Conservation (phyloP, 2,329 filamentous ascomycete genomes). For the Hymenoscyphus occultus region DNA sequence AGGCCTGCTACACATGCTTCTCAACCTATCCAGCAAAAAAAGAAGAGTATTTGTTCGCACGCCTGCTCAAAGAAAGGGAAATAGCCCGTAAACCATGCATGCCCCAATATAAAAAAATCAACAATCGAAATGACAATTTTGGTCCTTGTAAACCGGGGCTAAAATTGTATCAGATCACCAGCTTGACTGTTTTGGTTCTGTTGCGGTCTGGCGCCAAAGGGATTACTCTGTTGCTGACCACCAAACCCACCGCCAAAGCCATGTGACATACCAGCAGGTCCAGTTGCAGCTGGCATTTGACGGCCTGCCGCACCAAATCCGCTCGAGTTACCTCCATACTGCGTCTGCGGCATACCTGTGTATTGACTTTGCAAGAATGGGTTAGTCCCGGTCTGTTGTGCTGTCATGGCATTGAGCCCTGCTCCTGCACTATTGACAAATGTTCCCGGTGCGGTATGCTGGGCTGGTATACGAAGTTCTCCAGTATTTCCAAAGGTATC, state of each 20-base stretch:
- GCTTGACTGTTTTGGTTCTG: slow-evolving; percentile 44
- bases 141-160: not conserved
- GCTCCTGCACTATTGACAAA: slow-evolving; percentile 94
- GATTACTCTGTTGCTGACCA: slow-evolving; percentile 43
- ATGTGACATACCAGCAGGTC: slow-evolving; percentile 52
- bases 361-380: slow-evolving; percentile 85
- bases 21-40: slow-evolving; percentile 1
- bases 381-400: slow-evolving; percentile 67
- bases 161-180: slow-evolving; percentile 37
- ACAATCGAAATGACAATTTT: not conserved
- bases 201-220: slow-evolving; percentile 51
- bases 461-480: slow-evolving; percentile 88
- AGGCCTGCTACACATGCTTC: not conserved
- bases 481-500: slow-evolving; percentile 98
- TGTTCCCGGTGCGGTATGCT: slow-evolving; percentile 92
- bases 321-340: slow-evolving; percentile 46
- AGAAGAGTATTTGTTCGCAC: slow-evolving; percentile 25
- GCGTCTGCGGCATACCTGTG: slow-evolving; percentile 67
- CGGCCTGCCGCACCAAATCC: slow-evolving; percentile 32
- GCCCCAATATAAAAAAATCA: slow-evolving; percentile 14
- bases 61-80: slow-evolving; percentile 24
- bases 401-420: slow-evolving; percentile 65
- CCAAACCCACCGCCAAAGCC: slow-evolving; percentile 45
- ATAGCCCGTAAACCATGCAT: slow-evolving; percentile 6
- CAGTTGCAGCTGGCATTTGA: slow-evolving; percentile 54